Base-by-base conservation (phyloP, 2,329 filamentous ascomycete genomes). In the Aspergillus fumigatiaffinis region DNA sequence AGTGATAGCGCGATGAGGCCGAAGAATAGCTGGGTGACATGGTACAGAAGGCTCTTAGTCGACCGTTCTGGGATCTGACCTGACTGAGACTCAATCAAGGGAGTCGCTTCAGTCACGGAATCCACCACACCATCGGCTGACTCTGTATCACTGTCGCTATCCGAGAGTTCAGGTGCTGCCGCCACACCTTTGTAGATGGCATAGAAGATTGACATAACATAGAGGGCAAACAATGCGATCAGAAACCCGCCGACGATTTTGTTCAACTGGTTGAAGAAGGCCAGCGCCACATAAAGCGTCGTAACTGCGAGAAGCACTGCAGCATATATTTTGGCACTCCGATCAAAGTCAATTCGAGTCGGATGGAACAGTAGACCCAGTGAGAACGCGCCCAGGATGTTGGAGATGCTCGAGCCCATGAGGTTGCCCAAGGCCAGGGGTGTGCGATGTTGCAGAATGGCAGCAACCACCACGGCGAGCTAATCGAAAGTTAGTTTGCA, bases 321-420 rank as follows among this genome's bases (percentile, higher is more conserved):
- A 1, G 79, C 75, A 60, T 83, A 83, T 12, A 81, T 69, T 58
- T 76, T 78, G 1, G 79, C 73, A 57, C 78, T 82, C n/a, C 64
- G 61, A 59, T 83, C 81, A 57, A 82, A 83, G 1, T 57, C 50
- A 10, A 75, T 65, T 1, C 58, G 52, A 1, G 61, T 60, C 7
- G 68, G 65, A 56, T 76, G 70, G 61, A 76, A 80, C 3, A 83
- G 63, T 1, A 84, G 71, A 4, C 80, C 81, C 1, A 84, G 70
- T 1, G 80, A 81, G 62, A 84, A 84, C 12, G 82, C 82, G 17
- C 81, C 82, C 2, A 83, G 73, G 52, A 83, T 81, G 54, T 84
- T 84, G 51, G 81, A 83, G 49, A 84, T 80, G 38, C 76, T 72
- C 20, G 80, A 81, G n/a, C 81, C 81, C 58, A 83, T 65, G 51